phyloP scores from a whole-genome alignment of 177 flowering plant genomes.

The Vitis hybrid region DNA sequence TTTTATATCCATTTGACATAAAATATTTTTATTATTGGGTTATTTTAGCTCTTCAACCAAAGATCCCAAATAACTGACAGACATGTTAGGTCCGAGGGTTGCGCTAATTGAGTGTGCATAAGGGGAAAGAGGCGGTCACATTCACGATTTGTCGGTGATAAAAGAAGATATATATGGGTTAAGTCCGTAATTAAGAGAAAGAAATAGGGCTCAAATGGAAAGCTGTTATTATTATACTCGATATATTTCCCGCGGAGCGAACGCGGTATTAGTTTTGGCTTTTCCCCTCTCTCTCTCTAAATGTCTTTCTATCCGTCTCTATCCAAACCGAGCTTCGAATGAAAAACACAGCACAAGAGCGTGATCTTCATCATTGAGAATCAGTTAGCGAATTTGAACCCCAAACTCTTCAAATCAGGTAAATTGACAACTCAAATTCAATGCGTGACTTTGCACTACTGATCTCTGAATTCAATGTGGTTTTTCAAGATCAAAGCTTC shows the following conservation, averaged over 20 bases:
- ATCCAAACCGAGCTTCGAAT: neutral
- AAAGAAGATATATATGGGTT: neutral
- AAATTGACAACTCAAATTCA: no score
- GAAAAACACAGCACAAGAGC: neutral
- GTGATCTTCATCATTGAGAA: neutral
- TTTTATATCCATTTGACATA: no score
- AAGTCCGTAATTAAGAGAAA: neutral
- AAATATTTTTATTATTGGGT: no score
- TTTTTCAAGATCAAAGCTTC: no score
- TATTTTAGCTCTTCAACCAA: no score
- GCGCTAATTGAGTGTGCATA: no score
- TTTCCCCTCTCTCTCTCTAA: constrained; percentile 4
- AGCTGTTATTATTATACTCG: neutral
- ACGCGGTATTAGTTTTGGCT: constrained; percentile 48
- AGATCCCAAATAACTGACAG: no score
- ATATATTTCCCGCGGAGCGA: constrained; percentile 36
- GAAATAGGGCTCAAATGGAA: neutral
- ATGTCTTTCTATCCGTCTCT: neutral
- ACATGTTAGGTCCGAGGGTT: no score
- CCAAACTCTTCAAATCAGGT: no score
- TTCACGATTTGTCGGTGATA: constrained; percentile 9
- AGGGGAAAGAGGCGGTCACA: neutral
- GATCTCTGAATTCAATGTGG: no score
- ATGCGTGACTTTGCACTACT: no score
- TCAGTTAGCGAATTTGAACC: neutral